Evolutionary conservation across 331 rosid genomes (phyloP), one percentile per base, ranked within the genome.

Genomic region (Telfairia occidentalis): DNA sequence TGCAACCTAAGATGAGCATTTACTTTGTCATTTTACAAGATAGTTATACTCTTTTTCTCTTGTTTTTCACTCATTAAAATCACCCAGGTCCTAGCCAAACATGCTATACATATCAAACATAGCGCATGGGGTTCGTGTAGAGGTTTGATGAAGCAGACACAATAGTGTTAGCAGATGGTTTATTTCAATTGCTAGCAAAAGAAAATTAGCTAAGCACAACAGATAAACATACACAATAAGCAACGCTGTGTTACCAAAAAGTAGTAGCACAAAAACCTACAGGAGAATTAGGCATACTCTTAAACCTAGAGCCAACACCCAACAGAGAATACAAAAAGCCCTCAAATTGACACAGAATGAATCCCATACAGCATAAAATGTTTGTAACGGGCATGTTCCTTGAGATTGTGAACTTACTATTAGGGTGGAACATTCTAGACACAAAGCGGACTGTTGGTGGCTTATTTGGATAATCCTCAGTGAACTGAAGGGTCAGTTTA

Each of bases 391-490:
- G 13, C 18, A 37, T 0, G 11, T 37, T 48, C 18, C 40, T 45
- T 26, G 40, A 45, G 37, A 45, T 26, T 67, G 74, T 24, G 9
- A 76, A 84, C 98, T 93, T 91, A 93, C 98, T 93, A 78, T 93
- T 93, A 37, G 98, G 98, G 77, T 93, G 98, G 82, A 93, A 91
- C 98, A 93, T 93, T 65, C 98, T 83, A 52, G 98, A 93, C 69
- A 93, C 98, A 85, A 93, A 93, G 63, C 98, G 92, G 34, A 93
- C 98, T 8, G 87, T 90, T 5, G 98, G 98, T 66, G 98, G 98
- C 79, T 93, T 93, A 90, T 93, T 93, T 63, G 98, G 98, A 84
- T 93, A 93, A 81, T 93, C 98, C 87, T 93, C 98, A 0, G 92
- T 61, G 83, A 93, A 93, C 78, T 93, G 98, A 78, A 93, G 97